A percentile compares a stretch with the other conserved stretches of the same genome.
Conservation (phyloP, 371 early-diverging fungal species). For the Mucor mucedo region DNA sequence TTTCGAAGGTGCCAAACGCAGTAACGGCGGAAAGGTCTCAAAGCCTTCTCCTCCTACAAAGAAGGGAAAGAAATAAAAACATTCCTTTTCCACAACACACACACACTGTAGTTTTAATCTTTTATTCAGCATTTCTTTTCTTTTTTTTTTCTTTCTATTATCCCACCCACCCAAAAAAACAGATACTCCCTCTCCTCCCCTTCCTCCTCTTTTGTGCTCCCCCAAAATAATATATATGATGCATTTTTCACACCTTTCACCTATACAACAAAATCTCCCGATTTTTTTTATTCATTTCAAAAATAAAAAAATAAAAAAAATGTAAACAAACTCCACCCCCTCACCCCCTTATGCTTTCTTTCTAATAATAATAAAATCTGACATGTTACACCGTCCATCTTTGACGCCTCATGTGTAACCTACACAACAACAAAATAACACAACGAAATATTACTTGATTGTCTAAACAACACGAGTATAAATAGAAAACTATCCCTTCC, state of each 20-base stretch:
- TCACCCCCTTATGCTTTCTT: too few relatives aligned
- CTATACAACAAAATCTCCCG: too few relatives aligned
- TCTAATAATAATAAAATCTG: too few relatives aligned
- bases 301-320: too few relatives aligned
- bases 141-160: conserved; percentile 1
- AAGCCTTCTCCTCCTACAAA: conserved; percentile 28
- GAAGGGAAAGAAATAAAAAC: conserved; percentile 33
- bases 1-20: conserved; percentile 51
- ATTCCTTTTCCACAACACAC: not conserved
- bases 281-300: too few relatives aligned
- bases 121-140: conserved; percentile 6
- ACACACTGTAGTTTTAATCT: conserved; percentile 14
- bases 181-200: not conserved
- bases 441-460: too few relatives aligned
- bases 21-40: conserved; percentile 43
- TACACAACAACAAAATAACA: too few relatives aligned
- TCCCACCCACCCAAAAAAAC: not conserved
- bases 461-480: too few relatives aligned
- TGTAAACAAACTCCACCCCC: too few relatives aligned
- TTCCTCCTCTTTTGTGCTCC: conserved; percentile 6
- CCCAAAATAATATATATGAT: conserved; percentile 6
- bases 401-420: too few relatives aligned
- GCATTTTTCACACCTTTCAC: not conserved
- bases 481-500: too few relatives aligned
- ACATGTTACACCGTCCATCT: too few relatives aligned